These are phyloP conservation scores for Quercus mongolica DNA, from an alignment of 306 rosid species.

Conservation along the genomic window DNA sequence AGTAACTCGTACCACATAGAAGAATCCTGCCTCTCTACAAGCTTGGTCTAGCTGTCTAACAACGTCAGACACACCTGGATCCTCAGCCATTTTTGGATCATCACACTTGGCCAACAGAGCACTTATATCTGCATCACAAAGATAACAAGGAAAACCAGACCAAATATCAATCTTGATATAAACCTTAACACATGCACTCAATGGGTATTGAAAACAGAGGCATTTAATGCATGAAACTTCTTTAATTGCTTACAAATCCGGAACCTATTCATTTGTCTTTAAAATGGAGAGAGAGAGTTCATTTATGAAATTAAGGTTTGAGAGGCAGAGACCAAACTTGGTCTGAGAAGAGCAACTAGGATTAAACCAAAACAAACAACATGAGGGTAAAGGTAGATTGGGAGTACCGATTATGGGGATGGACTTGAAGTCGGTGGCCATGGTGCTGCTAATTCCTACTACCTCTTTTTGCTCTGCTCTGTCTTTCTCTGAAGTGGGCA, in stretches of 20 bases:
- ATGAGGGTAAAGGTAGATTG: not conserved
- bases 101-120: constrained; percentile 64
- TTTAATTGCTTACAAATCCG: too few relatives aligned
- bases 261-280: too few relatives aligned
- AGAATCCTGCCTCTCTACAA: constrained; percentile 84
- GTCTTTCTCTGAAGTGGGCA: too few relatives aligned
- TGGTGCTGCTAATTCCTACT: not conserved
- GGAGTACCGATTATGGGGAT: constrained; percentile 75
- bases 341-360: not conserved
- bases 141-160: not conserved
- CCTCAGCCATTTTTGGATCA: constrained; percentile 65
- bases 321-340: not conserved
- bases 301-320: too few relatives aligned
- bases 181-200: too few relatives aligned
- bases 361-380: not conserved
- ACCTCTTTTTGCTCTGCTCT: not conserved
- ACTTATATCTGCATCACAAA: constrained; percentile 51
- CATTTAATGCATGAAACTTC: too few relatives aligned
- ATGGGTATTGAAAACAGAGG: too few relatives aligned
- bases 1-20: constrained; percentile 65
- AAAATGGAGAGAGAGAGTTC: too few relatives aligned
- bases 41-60: constrained; percentile 76
- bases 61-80: constrained; percentile 56
- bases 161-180: not conserved
- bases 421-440: constrained; percentile 72